Conservation (phyloP, 2,329 filamentous ascomycete genomes). For the Juglanconis sp. region DNA sequence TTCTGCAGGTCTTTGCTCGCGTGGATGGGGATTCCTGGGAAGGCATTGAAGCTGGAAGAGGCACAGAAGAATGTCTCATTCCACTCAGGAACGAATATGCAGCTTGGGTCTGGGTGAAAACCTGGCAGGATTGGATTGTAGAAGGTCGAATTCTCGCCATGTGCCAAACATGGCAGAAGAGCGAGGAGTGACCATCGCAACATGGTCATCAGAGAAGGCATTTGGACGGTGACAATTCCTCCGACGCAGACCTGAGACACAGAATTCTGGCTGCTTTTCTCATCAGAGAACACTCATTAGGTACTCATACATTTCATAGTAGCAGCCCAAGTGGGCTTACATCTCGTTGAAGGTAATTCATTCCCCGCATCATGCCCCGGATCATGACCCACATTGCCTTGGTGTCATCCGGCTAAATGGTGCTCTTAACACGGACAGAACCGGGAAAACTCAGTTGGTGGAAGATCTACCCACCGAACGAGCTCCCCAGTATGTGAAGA, state of each 20-base stretch:
- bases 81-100: slow-evolving; percentile 34
- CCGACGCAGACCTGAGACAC: neutral
- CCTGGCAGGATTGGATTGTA: slow-evolving; percentile 41
- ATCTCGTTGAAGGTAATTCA: neutral
- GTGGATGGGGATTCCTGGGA: slow-evolving; percentile 43
- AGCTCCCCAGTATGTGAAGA: no score
- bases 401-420: neutral
- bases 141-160: slow-evolving; percentile 24
- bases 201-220: neutral
- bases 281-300: neutral
- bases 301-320: neutral
- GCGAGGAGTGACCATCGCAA: neutral
- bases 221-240: neutral
- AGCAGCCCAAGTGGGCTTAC: no score
- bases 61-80: slow-evolving; percentile 42
- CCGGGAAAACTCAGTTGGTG: no score
- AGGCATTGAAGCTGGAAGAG: slow-evolving; percentile 41
- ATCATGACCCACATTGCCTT: neutral
- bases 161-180: neutral
- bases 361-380: neutral
- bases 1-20: slow-evolving; percentile 40
- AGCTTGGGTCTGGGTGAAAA: slow-evolving; percentile 42
- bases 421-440: neutral
- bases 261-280: neutral
- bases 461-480: no score